phyloP scores from a whole-genome alignment of 2,329 filamentous ascomycete genomes.

The Gnomoniopsis sp. region DNA sequence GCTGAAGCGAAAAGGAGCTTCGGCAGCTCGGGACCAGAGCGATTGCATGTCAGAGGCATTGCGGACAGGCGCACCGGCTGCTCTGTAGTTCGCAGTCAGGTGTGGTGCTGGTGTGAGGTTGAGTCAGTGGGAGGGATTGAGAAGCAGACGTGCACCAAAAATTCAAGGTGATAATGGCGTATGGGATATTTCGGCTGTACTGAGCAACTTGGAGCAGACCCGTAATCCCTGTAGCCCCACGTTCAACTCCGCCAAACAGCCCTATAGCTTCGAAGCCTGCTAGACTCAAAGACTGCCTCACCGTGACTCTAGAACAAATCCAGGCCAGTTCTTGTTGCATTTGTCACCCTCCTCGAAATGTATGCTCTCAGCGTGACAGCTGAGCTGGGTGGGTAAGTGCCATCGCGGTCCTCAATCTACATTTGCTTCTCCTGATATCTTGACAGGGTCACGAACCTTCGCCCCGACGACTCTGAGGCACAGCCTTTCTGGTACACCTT shows the following conservation, averaged over 20 bases:
- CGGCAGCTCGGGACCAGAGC: conserved; percentile 64
- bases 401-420: neutral
- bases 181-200: neutral
- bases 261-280: neutral
- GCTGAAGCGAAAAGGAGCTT: conserved; percentile 62
- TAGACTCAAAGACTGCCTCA: neutral
- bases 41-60: conserved; percentile 58
- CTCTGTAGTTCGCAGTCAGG: conserved; percentile 6
- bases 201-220: neutral
- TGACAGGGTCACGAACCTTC: conserved; percentile 80
- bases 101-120: neutral
- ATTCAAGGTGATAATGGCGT: neutral
- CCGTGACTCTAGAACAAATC: neutral
- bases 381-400: conserved; percentile 63
- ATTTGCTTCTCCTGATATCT: neutral
- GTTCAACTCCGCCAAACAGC: neutral
- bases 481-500: conserved; percentile 95
- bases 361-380: conserved; percentile 64
- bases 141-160: too few species aligned
- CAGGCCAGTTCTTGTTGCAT: neutral
- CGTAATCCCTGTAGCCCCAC: neutral
- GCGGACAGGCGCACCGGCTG: conserved; percentile 19
- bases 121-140: neutral
- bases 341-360: conserved; percentile 40
- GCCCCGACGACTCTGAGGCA: conserved; percentile 76